Percentiles rank a stretch among this genome's conserved stretches.
Conservation (phyloP, 441 rosid genomes). For the Gossypium trilobum region DNA sequence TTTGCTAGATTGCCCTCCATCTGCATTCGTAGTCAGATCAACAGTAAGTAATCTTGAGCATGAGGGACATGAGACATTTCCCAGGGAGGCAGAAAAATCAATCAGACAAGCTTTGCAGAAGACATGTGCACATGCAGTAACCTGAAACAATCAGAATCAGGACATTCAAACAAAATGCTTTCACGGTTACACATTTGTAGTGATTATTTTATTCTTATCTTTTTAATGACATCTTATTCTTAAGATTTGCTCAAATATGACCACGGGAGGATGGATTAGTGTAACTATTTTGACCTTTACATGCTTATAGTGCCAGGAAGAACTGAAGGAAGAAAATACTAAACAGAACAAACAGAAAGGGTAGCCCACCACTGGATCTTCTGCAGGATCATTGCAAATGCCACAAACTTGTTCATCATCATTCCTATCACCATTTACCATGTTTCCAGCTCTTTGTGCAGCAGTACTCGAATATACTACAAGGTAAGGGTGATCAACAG, state of each 20-base stretch:
- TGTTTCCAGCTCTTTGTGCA: constrained; percentile 31
- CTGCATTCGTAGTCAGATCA: constrained; percentile 54
- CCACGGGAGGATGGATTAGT: not conserved
- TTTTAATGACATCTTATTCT: not conserved
- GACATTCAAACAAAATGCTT: not conserved
- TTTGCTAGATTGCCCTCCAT: constrained; percentile 42
- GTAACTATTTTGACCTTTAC: not conserved
- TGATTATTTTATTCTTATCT: not conserved
- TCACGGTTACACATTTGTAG: not conserved
- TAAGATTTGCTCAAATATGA: not conserved
- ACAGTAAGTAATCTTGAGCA: constrained; percentile 66
- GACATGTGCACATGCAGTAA: constrained; percentile 66
- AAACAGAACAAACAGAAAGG: constrained; percentile 4
- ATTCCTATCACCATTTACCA: constrained; percentile 24
- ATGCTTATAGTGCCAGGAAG: not conserved
- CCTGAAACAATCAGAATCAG: constrained; percentile 37
- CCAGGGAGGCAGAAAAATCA: constrained; percentile 52
- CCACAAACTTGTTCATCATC: constrained; percentile 57
- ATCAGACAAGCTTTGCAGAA: constrained; percentile 87
- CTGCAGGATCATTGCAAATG: constrained; percentile 70
- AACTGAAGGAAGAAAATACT: constrained; percentile 2
- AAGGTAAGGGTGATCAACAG: constrained; percentile 97
- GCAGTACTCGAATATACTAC: constrained; percentile 68
- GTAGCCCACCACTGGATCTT: constrained; percentile 63
- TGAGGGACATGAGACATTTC: constrained; percentile 64